These are phyloP conservation scores for Amanita rubescens DNA, from an alignment of 768 basidiomycete genomes.

Conservation along the genomic window DNA sequence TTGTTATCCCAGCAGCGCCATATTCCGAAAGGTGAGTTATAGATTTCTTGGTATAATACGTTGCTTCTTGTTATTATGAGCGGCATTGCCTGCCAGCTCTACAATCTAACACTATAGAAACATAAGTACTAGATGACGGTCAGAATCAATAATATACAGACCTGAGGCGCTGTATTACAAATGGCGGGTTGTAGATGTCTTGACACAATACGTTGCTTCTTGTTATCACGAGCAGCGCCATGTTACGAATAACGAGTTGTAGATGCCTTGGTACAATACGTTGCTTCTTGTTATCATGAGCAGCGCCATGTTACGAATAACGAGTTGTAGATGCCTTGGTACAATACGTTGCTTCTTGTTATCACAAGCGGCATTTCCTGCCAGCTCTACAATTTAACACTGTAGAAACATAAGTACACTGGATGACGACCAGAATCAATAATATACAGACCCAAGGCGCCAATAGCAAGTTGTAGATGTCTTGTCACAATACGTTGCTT, in stretches of 20 bases:
- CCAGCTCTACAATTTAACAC: background rate
- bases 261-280: background rate
- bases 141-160: background rate
- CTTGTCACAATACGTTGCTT: background rate
- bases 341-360: slow-evolving; percentile 1
- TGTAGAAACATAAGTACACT: background rate
- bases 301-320: background rate
- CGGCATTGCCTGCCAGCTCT: background rate
- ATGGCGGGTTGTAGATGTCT: background rate
- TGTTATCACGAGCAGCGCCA: background rate
- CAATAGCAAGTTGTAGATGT: background rate
- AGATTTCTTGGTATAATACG: background rate
- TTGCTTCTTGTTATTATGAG: background rate
- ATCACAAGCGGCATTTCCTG: background rate
- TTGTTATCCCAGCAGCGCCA: too few species aligned
- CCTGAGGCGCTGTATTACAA: background rate
- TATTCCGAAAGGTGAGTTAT: background rate
- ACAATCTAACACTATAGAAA: background rate
- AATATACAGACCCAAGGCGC: background rate
- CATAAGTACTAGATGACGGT: background rate
- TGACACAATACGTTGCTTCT: background rate
- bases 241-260: background rate
- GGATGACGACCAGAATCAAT: background rate
- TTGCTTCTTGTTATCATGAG: slow-evolving; percentile 4
- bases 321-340: background rate